Conservation (phyloP, 768 basidiomycete species). For the Tylopilus intermedius region DNA sequence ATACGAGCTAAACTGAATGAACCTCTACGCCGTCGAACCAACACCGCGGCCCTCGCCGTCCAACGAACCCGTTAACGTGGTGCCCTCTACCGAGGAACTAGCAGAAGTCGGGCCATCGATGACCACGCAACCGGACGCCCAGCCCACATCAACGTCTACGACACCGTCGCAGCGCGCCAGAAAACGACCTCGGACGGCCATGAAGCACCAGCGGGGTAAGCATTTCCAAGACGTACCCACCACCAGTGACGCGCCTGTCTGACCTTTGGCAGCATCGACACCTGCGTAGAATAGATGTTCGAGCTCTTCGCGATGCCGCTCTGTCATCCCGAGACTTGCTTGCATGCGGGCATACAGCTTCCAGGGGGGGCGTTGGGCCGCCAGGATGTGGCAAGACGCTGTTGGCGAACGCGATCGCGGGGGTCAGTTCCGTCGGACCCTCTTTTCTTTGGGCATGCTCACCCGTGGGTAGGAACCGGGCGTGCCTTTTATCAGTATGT, state of each 20-base stretch:
- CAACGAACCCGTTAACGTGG: conserved; percentile 27
- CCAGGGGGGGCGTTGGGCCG: conserved; percentile 89
- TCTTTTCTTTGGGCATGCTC: background rate
- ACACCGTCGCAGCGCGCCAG: conserved; percentile 42
- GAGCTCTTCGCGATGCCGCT: conserved; percentile 97
- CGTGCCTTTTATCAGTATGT: conserved; percentile 89
- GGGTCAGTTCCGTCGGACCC: conserved; percentile 48
- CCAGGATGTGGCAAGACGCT: conserved; percentile 97
- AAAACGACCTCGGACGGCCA: conserved; percentile 52
- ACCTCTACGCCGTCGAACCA: conserved; percentile 46
- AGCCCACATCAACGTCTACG: conserved; percentile 21
- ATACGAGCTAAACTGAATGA: too few species aligned
- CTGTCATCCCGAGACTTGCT: conserved; percentile 91
- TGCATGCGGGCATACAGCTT: conserved; percentile 87
- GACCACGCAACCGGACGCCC: background rate
- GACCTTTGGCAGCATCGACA: conserved; percentile 85
- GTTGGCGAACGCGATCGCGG: conserved; percentile 91
- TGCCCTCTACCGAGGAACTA: conserved; percentile 15
- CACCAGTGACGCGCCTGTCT: conserved; percentile 71
- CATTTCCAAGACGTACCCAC: conserved; percentile 41
- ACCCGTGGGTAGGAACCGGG: conserved; percentile 68
- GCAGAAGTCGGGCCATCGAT: conserved; percentile 12
- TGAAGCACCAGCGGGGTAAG: conserved; percentile 10
- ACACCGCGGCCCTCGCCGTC: background rate
- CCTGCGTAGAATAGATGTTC: conserved; percentile 86